phyloP scores from a whole-genome alignment of 805 yeast genomes.

The Nakazawaea anatomiae region DNA sequence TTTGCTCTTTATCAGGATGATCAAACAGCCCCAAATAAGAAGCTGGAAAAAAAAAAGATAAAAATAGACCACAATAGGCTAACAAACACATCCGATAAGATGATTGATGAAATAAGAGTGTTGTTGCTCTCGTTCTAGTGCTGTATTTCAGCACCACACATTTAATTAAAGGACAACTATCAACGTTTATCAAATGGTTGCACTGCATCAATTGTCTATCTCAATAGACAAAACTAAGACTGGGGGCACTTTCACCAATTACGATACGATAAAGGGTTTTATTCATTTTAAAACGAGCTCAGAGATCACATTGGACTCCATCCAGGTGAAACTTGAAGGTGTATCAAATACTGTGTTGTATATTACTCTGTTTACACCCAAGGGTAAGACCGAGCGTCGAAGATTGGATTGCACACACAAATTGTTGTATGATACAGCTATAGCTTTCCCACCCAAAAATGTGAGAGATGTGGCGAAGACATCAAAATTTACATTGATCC shows the following conservation, averaged over 20 bases:
- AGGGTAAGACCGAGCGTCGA: slow-evolving; percentile 13
- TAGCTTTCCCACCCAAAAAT: slow-evolving; percentile 49
- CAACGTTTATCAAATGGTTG: not conserved
- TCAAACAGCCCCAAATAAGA: too few species aligned
- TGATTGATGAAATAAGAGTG: too few species aligned
- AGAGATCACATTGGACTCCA: slow-evolving; percentile 36
- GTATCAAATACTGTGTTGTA: slow-evolving; percentile 31
- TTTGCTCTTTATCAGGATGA: too few species aligned
- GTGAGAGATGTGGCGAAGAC: slow-evolving; percentile 36
- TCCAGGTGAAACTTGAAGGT: slow-evolving; percentile 51
- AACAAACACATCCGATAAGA: too few species aligned
- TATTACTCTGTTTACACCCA: slow-evolving; percentile 19
- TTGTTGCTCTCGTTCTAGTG: too few species aligned
- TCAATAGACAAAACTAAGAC: slow-evolving; percentile 18
- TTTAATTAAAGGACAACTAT: not conserved
- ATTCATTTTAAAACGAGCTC: slow-evolving; percentile 32
- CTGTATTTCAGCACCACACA: too few species aligned
- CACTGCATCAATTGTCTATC: slow-evolving; percentile 10
- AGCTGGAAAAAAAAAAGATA: too few species aligned
- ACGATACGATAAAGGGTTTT: slow-evolving; percentile 36
- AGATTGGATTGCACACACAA: slow-evolving; percentile 32
- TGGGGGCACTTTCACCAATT: slow-evolving; percentile 41
- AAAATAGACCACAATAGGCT: too few species aligned
- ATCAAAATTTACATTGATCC: slow-evolving; percentile 39
- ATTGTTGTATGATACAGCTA: slow-evolving; percentile 40